Evolutionary conservation across 108 stramenopile species (phyloP), one percentile per base, ranked within the genome.

Genomic region (Nannochloropsis gaditana): DNA sequence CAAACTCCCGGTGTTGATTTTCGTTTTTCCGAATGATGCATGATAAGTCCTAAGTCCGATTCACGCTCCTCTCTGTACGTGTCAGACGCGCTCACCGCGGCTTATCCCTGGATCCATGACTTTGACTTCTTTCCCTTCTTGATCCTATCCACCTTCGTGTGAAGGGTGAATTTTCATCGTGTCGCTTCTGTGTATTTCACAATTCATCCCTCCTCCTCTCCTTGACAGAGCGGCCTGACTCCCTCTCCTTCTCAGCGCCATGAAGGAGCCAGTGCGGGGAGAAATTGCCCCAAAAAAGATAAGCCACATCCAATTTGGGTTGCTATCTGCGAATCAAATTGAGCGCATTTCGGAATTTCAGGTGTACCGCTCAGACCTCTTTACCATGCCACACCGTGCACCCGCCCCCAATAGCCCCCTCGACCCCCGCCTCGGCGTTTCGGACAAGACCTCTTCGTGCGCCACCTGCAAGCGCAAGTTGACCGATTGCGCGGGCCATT

Each of bases 401-500:
- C 95, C 99, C 9, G 96, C 97, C 4, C 91, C 90, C 11, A 92
- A 94, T 50, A 97, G 97, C 41, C 95, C 95, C 80, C 88, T 99
- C 79, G 97, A 98, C 86, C 92, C 94, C 10, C 92, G 97, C 3
- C 87, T 99, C 44, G 99, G 99, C n/a, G 95, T 97, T 1, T 93
- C 92, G 15, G 96, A 97, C 90, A 98, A 98, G 85, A 86, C 89
- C 3, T 90, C 92, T 43, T 91, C 92, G 21, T 99, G 97, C 86
- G 87, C 92, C 73, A 99, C 99, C 9, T 98, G 99, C 90, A 94
- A 95, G 90, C 88, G 87, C 11, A 96, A 95, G 89, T 85, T 96
- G 83, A 93, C 92, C 42, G 96, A 97, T 89, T 97, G 97, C 90
- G 96, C 96, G 1, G 98, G 98, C 6, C 97, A 97, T 86, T 99